Conservation (phyloP, 2,329 filamentous ascomycete genomes). For the Fusarium clavum region DNA sequence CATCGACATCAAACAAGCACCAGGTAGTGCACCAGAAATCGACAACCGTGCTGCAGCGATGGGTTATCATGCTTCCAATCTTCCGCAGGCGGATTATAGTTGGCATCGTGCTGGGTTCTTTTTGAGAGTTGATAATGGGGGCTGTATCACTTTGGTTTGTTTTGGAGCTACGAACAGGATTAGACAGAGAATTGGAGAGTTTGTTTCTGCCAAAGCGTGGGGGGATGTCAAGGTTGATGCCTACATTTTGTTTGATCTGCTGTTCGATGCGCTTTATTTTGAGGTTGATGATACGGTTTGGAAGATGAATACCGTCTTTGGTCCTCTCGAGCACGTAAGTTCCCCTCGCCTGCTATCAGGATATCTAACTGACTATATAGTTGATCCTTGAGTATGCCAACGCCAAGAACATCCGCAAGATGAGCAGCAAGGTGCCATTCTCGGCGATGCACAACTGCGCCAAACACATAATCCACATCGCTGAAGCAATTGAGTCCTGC, state of each 20-base stretch:
- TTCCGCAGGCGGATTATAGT: slow-evolving; percentile 47
- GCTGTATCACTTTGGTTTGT: slow-evolving; percentile 40
- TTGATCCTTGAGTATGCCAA: slow-evolving; percentile 45
- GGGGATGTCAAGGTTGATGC: slow-evolving; percentile 40
- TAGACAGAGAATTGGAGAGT: slow-evolving; percentile 39
- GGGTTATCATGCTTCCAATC: slow-evolving; percentile 41
- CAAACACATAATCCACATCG: slow-evolving; percentile 48
- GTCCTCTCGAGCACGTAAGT: slow-evolving; percentile 47
- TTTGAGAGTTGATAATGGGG: slow-evolving; percentile 35
- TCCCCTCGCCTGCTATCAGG: too few relatives aligned
- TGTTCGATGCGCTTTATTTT: slow-evolving; percentile 46
- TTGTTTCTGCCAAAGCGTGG: slow-evolving; percentile 43
- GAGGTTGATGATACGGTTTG: slow-evolving; percentile 47
- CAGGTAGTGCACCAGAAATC: slow-evolving; percentile 35
- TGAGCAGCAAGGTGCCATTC: slow-evolving; percentile 46
- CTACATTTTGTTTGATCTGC: slow-evolving; percentile 48
- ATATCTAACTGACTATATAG: slow-evolving; percentile 15
- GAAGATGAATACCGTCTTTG: slow-evolving; percentile 49
- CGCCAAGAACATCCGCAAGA: slow-evolving; percentile 41
- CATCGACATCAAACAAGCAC: slow-evolving; percentile 40
- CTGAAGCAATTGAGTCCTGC: slow-evolving; percentile 47
- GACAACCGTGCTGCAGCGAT: slow-evolving; percentile 43
- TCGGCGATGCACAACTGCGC: slow-evolving; percentile 47
- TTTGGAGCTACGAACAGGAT: slow-evolving; percentile 43
- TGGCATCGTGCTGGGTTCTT: slow-evolving; percentile 48